Evolutionary conservation across 2,329 filamentous ascomycete genomes (phyloP).

Genomic region (Orbilia oligospora): DNA sequence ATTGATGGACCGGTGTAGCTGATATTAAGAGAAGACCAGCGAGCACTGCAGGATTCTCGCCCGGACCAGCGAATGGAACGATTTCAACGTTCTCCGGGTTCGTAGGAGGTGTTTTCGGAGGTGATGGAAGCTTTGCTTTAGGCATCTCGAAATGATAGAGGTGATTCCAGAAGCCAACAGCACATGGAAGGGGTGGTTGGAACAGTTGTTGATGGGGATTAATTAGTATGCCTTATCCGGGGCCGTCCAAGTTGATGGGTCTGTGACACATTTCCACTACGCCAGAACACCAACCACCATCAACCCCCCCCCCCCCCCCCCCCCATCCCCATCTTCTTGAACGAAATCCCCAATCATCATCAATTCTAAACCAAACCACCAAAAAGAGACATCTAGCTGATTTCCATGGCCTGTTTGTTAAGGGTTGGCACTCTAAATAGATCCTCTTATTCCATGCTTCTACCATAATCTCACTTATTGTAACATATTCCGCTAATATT

Average conservation of each 20-base stretch:
- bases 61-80: constrained; percentile 13
- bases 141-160: constrained; percentile 27
- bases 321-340: neutral
- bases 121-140: neutral
- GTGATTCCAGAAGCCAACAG: constrained; percentile 14
- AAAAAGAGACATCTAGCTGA: neutral
- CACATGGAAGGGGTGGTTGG: neutral
- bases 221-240: neutral
- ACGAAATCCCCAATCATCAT: neutral
- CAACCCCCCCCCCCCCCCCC: neutral
- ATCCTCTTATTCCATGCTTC: no score
- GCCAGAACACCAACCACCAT: neutral
- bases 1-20: neutral
- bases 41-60: constrained; percentile 13
- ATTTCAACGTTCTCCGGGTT: constrained; percentile 44
- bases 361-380: no score
- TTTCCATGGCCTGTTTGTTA: neutral
- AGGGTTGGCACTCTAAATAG: neutral
- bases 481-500: neutral
- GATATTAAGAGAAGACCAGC: constrained; percentile 22
- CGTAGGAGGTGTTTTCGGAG: neutral
- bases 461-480: no score
- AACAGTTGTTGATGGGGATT: neutral
- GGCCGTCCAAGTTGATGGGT: neutral
- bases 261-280: constrained; percentile 4